phyloP scores from a whole-genome alignment of 2,329 filamentous ascomycete species.

The Colletotrichum sojae region DNA sequence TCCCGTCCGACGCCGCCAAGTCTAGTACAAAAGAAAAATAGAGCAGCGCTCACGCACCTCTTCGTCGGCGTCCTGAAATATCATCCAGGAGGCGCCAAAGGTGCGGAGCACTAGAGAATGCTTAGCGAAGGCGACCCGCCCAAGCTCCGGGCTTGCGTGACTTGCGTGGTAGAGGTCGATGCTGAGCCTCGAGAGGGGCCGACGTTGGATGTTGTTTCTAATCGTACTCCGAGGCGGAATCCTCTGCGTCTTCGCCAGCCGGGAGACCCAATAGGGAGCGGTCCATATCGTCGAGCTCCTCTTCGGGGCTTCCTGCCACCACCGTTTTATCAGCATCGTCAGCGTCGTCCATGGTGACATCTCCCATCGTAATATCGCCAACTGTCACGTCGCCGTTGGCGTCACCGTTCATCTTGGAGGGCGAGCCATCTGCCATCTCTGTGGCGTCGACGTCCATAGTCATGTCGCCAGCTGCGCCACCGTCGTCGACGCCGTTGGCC shows the following conservation, averaged over 20 bases:
- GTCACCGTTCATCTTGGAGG: constrained; percentile 49
- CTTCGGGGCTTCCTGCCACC: constrained; percentile 43
- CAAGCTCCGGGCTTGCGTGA: too few relatives aligned
- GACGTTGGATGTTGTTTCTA: not conserved
- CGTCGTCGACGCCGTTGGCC: constrained; percentile 39
- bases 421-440: constrained; percentile 20
- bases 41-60: not conserved
- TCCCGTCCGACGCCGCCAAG: constrained; percentile 22
- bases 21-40: constrained; percentile 19
- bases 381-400: constrained; percentile 57
- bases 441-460: constrained; percentile 48
- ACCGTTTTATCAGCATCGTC: constrained; percentile 52
- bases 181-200: too few relatives aligned
- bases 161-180: too few relatives aligned
- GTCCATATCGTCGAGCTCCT: constrained; percentile 57
- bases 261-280: constrained; percentile 39
- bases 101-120: too few relatives aligned
- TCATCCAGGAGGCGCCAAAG: too few relatives aligned
- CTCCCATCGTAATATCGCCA: constrained; percentile 53
- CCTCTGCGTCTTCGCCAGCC: constrained; percentile 32
- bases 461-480: constrained; percentile 43
- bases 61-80: too few relatives aligned
- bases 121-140: too few relatives aligned
- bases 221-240: constrained; percentile 30
- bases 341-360: constrained; percentile 66